phyloP scores from a whole-genome alignment of 2,329 filamentous ascomycete genomes.

The Exophiala viscosa region DNA sequence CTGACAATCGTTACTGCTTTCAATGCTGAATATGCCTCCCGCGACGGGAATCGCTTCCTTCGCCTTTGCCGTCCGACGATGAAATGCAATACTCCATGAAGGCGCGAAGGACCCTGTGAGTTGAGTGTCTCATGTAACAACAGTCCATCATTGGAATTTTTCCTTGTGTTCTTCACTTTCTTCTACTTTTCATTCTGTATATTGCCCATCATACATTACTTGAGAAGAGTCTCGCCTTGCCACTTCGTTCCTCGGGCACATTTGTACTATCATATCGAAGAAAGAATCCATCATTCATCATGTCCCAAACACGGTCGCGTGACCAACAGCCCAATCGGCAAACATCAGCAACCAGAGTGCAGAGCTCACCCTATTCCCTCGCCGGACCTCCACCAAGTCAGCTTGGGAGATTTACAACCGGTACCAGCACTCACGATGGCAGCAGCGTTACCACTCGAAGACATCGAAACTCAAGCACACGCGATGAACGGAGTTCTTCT shows the following conservation, averaged over 20 bases:
- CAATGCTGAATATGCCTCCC: no score
- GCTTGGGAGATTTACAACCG: background rate
- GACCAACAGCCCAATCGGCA: background rate
- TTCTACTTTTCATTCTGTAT: no score
- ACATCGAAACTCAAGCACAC: conserved; percentile 5
- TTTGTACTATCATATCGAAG: background rate
- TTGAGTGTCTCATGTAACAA: no score
- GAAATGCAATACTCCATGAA: no score
- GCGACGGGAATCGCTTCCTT: no score
- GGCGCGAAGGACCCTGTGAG: no score
- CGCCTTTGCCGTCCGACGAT: no score
- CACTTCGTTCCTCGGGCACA: background rate
- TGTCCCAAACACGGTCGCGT: background rate
- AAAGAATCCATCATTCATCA: background rate
- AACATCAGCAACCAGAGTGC: background rate
- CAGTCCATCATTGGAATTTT: no score
- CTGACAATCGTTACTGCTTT: no score
- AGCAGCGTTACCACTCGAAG: conserved; percentile 7
- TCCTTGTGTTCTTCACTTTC: no score
- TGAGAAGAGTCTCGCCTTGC: background rate
- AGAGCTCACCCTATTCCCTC: background rate
- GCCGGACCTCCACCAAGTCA: background rate
- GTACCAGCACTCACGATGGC: background rate
- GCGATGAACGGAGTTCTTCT: conserved; percentile 1
- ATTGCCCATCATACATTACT: no score